phyloP scores from a whole-genome alignment of 148 eudicot species.

The Talinum fruticosum region DNA sequence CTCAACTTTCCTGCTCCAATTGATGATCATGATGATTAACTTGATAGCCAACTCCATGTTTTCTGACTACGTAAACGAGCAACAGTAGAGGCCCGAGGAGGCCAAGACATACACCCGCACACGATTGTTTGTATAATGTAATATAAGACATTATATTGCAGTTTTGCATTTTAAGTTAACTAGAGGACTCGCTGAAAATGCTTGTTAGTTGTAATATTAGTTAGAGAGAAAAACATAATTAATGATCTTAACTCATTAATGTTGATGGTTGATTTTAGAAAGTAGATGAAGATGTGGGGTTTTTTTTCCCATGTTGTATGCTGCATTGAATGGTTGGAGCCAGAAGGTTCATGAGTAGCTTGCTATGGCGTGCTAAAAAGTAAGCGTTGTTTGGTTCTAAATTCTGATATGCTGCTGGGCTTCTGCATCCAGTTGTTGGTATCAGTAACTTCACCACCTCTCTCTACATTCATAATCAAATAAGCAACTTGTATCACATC shows the following conservation, averaged over 20 bases:
- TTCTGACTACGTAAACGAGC: no score
- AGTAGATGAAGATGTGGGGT: background rate
- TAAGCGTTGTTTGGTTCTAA: background rate
- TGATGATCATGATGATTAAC: slow-evolving; percentile 9
- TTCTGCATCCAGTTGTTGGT: background rate
- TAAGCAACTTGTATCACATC: no score
- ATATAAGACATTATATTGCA: background rate
- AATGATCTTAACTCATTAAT: background rate
- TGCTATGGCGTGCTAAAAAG: background rate
- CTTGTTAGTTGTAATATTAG: background rate
- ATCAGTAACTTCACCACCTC: background rate
- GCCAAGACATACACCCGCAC: background rate
- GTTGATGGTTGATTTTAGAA: background rate
- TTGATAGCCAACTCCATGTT: no score
- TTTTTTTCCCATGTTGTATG: background rate
- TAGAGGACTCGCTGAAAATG: background rate
- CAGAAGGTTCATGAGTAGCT: background rate
- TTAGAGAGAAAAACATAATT: background rate
- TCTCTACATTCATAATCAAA: no score
- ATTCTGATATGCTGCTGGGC: background rate
- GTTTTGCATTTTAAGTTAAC: background rate
- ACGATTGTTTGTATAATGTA: background rate
- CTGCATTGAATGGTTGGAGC: background rate
- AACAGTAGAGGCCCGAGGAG: background rate
- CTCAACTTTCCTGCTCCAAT: slow-evolving; percentile 23